Evolutionary conservation across 768 basidiomycete species (phyloP).

Genomic region (Pseudohyphozyma bogoriensis): DNA sequence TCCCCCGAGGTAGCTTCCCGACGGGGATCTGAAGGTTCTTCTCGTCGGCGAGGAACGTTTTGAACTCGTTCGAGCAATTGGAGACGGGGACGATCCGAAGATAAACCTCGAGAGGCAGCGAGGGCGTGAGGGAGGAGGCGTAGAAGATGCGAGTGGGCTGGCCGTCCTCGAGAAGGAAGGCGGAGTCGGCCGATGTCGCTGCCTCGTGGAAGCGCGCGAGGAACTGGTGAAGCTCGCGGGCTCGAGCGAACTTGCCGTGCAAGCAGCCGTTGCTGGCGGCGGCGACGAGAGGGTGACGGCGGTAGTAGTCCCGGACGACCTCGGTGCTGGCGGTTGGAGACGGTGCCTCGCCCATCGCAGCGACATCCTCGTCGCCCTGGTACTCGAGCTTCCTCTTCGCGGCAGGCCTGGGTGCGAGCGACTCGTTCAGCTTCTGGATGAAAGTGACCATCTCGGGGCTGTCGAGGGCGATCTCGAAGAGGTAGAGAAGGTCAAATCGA

Average conservation of each 20-base stretch:
- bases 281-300: conserved; percentile 61
- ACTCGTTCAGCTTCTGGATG: background rate
- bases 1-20: conserved; percentile 1
- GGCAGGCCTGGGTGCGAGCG: background rate
- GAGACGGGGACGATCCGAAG: conserved; percentile 54
- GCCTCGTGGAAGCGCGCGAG: conserved; percentile 47
- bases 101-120: conserved; percentile 57
- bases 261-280: conserved; percentile 66
- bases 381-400: background rate
- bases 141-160: conserved; percentile 51
- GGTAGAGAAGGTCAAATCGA: conserved; percentile 10
- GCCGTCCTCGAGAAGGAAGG: conserved; percentile 42
- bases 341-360: background rate
- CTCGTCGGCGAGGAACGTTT: conserved; percentile 47
- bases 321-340: background rate
- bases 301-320: conserved; percentile 45
- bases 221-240: conserved; percentile 54
- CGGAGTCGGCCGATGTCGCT: conserved; percentile 39
- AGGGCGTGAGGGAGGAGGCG: conserved; percentile 52
- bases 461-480: conserved; percentile 4
- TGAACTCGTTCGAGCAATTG: conserved; percentile 52
- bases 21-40: conserved; percentile 34
- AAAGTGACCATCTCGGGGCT: background rate
- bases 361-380: background rate
- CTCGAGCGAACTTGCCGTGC: conserved; percentile 55